Conservation (phyloP, 225 moss, liverwort and hornwort genomes). For the Pseudoscleropodium purum region DNA sequence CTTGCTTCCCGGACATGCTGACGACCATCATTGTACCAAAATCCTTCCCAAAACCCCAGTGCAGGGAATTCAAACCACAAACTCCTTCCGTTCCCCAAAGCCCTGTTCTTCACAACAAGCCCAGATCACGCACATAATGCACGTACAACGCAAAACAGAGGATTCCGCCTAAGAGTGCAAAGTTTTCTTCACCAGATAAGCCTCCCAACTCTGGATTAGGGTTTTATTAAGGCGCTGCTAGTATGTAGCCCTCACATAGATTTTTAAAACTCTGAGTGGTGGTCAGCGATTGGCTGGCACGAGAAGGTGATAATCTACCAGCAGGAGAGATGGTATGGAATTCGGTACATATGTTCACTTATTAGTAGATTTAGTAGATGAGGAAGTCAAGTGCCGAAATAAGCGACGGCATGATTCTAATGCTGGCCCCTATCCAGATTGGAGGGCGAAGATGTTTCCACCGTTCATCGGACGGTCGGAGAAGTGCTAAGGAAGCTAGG, state of each 20-base stretch:
- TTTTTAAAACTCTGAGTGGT: neutral
- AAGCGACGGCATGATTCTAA: neutral
- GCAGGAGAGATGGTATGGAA: fast-evolving
- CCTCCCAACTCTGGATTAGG: neutral
- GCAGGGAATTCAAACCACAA: neutral
- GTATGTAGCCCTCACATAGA: fast-evolving
- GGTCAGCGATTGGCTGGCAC: neutral
- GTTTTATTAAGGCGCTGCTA: neutral
- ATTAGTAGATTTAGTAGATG: neutral
- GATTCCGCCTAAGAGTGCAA: neutral
- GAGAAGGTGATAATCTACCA: neutral
- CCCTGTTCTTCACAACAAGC: neutral
- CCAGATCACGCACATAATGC: neutral
- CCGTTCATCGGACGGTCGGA: neutral
- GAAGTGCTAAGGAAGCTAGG: neutral
- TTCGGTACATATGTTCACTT: neutral
- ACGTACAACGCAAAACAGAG: neutral
- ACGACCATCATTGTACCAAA: slow-evolving; percentile 16
- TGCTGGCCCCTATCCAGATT: neutral
- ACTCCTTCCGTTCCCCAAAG: neutral
- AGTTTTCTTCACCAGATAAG: neutral
- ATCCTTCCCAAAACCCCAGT: neutral
- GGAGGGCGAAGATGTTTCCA: neutral
- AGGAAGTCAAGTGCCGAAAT: too few species aligned
- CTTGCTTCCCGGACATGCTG: slow-evolving; percentile 11